phyloP scores from a whole-genome alignment of 2,329 filamentous ascomycete species.

The Claviceps quebecensis region DNA sequence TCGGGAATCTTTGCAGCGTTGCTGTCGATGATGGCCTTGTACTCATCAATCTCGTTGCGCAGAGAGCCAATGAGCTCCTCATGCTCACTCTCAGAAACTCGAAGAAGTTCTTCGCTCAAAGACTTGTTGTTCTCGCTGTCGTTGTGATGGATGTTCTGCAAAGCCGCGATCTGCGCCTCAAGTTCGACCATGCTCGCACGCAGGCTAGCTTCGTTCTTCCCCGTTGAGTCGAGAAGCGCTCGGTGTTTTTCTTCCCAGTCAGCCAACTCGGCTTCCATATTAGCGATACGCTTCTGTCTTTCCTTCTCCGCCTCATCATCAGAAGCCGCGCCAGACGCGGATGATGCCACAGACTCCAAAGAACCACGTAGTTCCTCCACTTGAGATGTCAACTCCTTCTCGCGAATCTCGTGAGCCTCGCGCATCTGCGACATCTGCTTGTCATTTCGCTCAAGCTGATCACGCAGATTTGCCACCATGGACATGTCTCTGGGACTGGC shows the following conservation, averaged over 20 bases:
- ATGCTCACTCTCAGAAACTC: conserved; percentile 39
- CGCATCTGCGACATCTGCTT: conserved; percentile 62
- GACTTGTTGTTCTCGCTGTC: conserved; percentile 33
- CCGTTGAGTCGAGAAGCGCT: conserved; percentile 53
- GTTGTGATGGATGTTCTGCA: conserved; percentile 20
- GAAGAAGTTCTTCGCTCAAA: conserved; percentile 24
- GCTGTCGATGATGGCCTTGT: conserved; percentile 57
- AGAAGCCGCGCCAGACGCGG: conserved; percentile 8
- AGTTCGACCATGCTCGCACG: conserved; percentile 59
- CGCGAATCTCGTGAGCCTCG: conserved; percentile 56
- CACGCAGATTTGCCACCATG: conserved; percentile 71
- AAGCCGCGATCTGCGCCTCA: conserved; percentile 43
- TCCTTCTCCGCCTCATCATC: conserved; percentile 17
- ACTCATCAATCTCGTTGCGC: conserved; percentile 64
- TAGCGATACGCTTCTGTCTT: conserved; percentile 36
- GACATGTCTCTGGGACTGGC: conserved; percentile 78
- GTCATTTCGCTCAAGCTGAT: conserved; percentile 79
- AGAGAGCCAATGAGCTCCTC: conserved; percentile 46
- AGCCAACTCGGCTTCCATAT: conserved; percentile 57
- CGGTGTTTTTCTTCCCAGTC: conserved; percentile 68
- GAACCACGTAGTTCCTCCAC: conserved; percentile 52
- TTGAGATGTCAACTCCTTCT: conserved; percentile 60
- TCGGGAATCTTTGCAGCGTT: conserved; percentile 58
- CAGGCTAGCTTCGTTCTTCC: conserved; percentile 58
- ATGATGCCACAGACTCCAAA: conserved; percentile 21